A percentile compares a stretch with the other conserved stretches of the same genome.
Evolutionary conservation across 106 monocot species (phyloP).

Genomic region (Alisma plantagoaquatica): DNA sequence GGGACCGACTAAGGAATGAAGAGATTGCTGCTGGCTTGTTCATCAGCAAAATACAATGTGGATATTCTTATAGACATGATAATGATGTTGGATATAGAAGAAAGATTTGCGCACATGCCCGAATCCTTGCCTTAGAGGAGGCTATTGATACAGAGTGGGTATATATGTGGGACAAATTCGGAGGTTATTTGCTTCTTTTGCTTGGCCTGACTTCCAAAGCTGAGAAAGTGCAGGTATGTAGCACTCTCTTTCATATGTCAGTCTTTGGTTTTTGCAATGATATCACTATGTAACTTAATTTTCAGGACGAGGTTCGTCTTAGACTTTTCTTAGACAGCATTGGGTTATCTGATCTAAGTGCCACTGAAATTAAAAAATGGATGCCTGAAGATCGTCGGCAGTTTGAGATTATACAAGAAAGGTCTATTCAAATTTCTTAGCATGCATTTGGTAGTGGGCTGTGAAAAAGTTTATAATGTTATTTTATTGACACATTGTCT

Average conservation of each 20-base stretch:
- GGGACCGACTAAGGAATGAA: slow-evolving; percentile 94
- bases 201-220: slow-evolving; percentile 98
- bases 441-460: too few relatives aligned
- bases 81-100: slow-evolving; percentile 68
- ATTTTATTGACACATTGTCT: slow-evolving; percentile 1
- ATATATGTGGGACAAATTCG: slow-evolving; percentile 99
- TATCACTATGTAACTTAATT: too few relatives aligned
- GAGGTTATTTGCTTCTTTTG: slow-evolving; percentile 97
- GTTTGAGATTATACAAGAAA: slow-evolving; percentile 95
- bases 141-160: slow-evolving; percentile 99
- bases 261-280: neutral
- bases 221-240: slow-evolving; percentile 72
- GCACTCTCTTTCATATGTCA: neutral
- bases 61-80: slow-evolving; percentile 31
- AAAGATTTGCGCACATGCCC: slow-evolving; percentile 97
- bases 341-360: slow-evolving; percentile 90
- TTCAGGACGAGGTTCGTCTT: slow-evolving; percentile 95
- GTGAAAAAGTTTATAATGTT: too few relatives aligned
- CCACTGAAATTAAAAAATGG: slow-evolving; percentile 98
- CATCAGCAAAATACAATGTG: slow-evolving; percentile 33
- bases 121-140: slow-evolving; percentile 95
- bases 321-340: slow-evolving; percentile 96
- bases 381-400: slow-evolving; percentile 93
- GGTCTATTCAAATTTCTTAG: too few relatives aligned
- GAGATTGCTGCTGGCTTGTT: slow-evolving; percentile 67